Base-by-base conservation (phyloP, 768 basidiomycete genomes). In the Sporobolomyces phaffii region DNA sequence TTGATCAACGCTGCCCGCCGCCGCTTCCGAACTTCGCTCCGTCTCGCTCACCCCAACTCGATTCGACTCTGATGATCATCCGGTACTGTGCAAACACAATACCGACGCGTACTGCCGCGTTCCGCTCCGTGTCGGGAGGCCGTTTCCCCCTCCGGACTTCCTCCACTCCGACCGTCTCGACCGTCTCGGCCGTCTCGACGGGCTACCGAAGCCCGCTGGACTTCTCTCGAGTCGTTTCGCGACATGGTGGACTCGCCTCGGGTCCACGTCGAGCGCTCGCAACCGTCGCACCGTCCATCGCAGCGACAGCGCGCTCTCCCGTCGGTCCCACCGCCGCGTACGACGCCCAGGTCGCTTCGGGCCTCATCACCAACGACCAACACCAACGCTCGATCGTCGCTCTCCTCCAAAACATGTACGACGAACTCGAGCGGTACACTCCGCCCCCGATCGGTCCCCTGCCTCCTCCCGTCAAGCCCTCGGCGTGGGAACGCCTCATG, bases 301-400 rank as follows among this genome's bases (percentile, higher is more conserved):
- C 43, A 57, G 49, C 56, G 38, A 40, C 52, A 9, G 14, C 33
- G 22, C 33, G n/a, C 33, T 45, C 40, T 47, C 49, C 48, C 1
- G 14, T 17, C 20, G 74, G 74, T 0, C 74, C 74, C 11, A 62
- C 65, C 10, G 62, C 61, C 8, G 72, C 72, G 67, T 80, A 81
- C 69, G 79, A 83, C 61, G 76, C 78, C 41, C 79, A 86, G 34
- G 82, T 87, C 33, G 74, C 78, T 17, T 70, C 77, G 14, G 83
- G 84, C 10, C 77, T 81, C 5, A 79, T 99, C 57, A 82, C 83
- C 28, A 82, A 86, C 52, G 94, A 99, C 75, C 82, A 83, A 22
- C 86, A 91, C 79, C 94, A 99, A 77, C 85, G 85, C 31, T 82
- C 83, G 34, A 93, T 97, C 72, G 85, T 98, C 56, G 80, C 84